A percentile compares a stretch with the other conserved stretches of the same genome.
These are phyloP conservation scores for Gyromitra esculenta DNA, from an alignment of 2,329 filamentous ascomycete species.

Conservation along the genomic window DNA sequence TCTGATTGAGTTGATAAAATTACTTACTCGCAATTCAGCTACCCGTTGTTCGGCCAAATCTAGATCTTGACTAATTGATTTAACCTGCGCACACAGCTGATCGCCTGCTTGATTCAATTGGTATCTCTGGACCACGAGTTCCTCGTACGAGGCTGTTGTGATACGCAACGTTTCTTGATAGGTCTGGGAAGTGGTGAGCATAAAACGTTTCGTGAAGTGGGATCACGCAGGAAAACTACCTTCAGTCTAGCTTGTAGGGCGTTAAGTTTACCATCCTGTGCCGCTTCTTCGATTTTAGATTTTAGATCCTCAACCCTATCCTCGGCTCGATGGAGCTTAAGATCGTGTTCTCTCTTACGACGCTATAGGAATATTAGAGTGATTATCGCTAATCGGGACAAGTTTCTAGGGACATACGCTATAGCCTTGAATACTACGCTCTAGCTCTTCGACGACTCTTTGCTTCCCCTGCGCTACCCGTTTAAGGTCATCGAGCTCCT, in stretches of 20 bases:
- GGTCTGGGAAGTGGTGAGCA: slow-evolving; percentile 36
- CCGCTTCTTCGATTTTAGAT: slow-evolving; percentile 69
- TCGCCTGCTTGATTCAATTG: slow-evolving; percentile 31
- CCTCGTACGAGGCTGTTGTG: slow-evolving; percentile 41
- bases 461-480: slow-evolving; percentile 67
- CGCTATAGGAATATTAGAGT: slow-evolving; percentile 65
- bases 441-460: slow-evolving; percentile 64
- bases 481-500: slow-evolving; percentile 60
- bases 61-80: slow-evolving; percentile 42
- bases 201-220: background rate
- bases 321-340: slow-evolving; percentile 66
- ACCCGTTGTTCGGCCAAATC: slow-evolving; percentile 36
- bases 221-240: slow-evolving; percentile 59
- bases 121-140: slow-evolving; percentile 44
- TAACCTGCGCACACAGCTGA: slow-evolving; percentile 35
- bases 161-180: slow-evolving; percentile 34
- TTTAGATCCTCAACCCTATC: slow-evolving; percentile 73
- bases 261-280: slow-evolving; percentile 71
- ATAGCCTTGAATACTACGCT: slow-evolving; percentile 64
- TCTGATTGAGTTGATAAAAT: background rate
- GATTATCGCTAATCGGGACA: slow-evolving; percentile 61
- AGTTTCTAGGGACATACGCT: slow-evolving; percentile 10
- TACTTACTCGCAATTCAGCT: slow-evolving; percentile 30
- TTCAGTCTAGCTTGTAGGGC: slow-evolving; percentile 69
- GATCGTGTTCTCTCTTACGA: slow-evolving; percentile 69